Percentiles rank a stretch among this genome's conserved stretches.
phyloP scores from a whole-genome alignment of 352 stramenopile species.

The Phytopythium litorale region DNA sequence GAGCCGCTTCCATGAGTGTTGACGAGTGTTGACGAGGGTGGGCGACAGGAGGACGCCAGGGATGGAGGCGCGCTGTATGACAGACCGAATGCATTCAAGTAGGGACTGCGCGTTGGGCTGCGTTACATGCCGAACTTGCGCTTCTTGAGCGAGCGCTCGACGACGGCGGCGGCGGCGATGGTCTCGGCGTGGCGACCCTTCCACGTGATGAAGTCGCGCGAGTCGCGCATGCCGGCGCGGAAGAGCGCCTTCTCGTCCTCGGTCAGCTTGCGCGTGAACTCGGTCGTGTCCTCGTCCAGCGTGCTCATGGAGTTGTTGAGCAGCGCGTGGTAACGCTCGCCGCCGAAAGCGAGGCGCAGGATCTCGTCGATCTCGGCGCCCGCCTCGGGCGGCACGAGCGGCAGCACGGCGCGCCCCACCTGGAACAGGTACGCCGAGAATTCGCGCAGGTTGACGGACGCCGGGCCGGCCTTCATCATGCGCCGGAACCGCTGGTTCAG shows the following conservation, averaged over 20 bases:
- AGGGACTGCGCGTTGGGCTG: not conserved
- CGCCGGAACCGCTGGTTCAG: slow-evolving; percentile 71
- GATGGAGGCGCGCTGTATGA: not conserved
- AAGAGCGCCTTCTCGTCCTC: slow-evolving; percentile 73
- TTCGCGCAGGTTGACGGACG: slow-evolving; percentile 70
- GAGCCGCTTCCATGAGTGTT: no score
- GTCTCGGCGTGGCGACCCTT: slow-evolving; percentile 68
- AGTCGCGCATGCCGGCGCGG: slow-evolving; percentile 51
- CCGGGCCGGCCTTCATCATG: slow-evolving; percentile 76
- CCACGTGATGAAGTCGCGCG: slow-evolving; percentile 75
- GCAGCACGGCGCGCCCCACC: slow-evolving; percentile 55
- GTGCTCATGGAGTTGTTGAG: slow-evolving; percentile 86
- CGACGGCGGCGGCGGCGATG: slow-evolving; percentile 49
- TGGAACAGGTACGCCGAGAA: slow-evolving; percentile 74
- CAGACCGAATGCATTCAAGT: not conserved
- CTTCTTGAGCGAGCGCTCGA: slow-evolving; percentile 61
- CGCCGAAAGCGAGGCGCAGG: slow-evolving; percentile 66
- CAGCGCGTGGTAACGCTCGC: slow-evolving; percentile 70
- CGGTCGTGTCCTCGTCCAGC: slow-evolving; percentile 79
- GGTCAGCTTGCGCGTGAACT: slow-evolving; percentile 74
- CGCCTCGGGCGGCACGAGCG: slow-evolving; percentile 41
- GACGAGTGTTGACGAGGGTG: no score
- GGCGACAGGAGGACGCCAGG: not conserved
- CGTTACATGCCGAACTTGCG: slow-evolving; percentile 34
- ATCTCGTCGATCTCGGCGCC: slow-evolving; percentile 73